Evolutionary conservation across 306 rosid genomes (phyloP), one percentile per base, ranked within the genome.

Genomic region (Alnus glutinosa): DNA sequence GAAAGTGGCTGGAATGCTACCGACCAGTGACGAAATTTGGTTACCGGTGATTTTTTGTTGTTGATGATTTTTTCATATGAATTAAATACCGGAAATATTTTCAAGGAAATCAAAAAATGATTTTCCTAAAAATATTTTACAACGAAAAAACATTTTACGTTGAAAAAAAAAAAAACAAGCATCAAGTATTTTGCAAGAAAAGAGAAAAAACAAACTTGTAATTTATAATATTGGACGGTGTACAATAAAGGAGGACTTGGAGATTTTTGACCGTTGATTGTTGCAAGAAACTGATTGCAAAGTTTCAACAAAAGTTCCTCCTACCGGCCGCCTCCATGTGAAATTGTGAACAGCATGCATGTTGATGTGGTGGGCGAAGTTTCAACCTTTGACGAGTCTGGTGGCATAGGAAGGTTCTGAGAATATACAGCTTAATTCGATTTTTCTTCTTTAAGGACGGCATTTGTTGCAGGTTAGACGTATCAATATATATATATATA

Each of bases 351-450:
- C 7, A 58, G 37, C 50, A 50, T 75, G 66, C 16, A 12, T 70
- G 28, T 11, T 32, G 13, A 78, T 39, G 44, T 39, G 44, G 44
- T 4, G 44, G 44, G 5, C 44, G 3, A 18, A 42, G 79, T 55
- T 55, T 55, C 62, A 16, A 47, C 51, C 76, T 70, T 70, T 79
- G 72, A 67, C 9, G 32, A 37, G 52, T 77, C 83, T 23, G 28
- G 28, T 78, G 77, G 30, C 5, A 50, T 23, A 23, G 37, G 37
- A 34, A 34, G 37, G 37, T 1, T 34, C 37, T 34, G 37, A 34
- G 37, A 34, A 34, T 34, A 0, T 34, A 2, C 1, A 23, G 28
- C 28, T 23, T 23, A 23, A 23, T 34, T 34, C 37, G 2, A 34
- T 34, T 34, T 34, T 34, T 1, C 2, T 34, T 34, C 37, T 34